A percentile compares a stretch with the other conserved stretches of the same genome.
Conservation (phyloP, 78 protist species). For the Planoprotostelium fungivorum region DNA sequence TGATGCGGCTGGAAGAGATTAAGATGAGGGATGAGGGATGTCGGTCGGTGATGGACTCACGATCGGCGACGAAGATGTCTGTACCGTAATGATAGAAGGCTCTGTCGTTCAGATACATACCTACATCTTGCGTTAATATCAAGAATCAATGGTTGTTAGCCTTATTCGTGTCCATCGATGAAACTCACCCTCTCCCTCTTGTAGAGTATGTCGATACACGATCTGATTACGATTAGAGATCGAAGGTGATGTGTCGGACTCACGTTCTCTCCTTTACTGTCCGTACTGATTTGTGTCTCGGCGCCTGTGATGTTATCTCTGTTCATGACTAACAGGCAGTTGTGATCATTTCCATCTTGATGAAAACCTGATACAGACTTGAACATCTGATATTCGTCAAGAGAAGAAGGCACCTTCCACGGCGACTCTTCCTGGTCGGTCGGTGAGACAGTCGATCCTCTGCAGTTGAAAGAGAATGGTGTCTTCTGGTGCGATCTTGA, state of each 20-base stretch:
- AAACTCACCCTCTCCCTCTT: conserved; percentile 1
- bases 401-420: background rate
- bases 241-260: background rate
- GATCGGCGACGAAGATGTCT: background rate
- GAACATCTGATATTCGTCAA: background rate
- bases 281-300: background rate
- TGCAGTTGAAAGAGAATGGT: background rate
- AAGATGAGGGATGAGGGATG: too few species aligned
- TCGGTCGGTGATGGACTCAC: too few species aligned
- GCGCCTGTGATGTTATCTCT: background rate
- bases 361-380: background rate
- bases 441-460: background rate
- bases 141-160: too few species aligned
- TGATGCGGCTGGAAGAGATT: too few species aligned
- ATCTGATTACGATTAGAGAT: background rate
- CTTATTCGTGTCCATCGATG: too few species aligned
- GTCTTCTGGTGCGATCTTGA: background rate
- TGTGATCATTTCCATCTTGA: background rate
- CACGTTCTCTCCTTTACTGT: background rate
- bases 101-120: background rate
- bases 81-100: background rate
- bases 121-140: too few species aligned
- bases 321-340: background rate
- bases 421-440: background rate
- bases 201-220: background rate